These are phyloP conservation scores for Stylosanthes scabra DNA, from an alignment of 331 rosid species.

Conservation along the genomic window DNA sequence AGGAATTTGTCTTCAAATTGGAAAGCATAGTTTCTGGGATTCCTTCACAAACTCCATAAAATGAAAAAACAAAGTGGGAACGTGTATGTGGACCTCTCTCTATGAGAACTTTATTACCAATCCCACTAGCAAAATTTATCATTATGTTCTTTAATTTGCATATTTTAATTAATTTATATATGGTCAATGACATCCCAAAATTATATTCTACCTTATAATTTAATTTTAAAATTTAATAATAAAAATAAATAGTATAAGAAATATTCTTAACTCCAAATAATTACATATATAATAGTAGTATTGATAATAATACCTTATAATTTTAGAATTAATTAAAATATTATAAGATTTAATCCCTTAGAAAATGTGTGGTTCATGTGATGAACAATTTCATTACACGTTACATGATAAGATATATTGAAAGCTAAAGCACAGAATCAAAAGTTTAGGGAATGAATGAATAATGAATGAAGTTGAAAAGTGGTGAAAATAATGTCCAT, in stretches of 20 bases:
- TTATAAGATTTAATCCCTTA: background rate
- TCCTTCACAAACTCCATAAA: conserved; percentile 47
- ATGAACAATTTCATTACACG: conserved; percentile 43
- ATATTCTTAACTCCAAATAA: too few relatives aligned
- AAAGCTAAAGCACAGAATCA: conserved; percentile 9
- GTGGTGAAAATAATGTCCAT: background rate
- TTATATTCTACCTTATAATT: conserved; percentile 11
- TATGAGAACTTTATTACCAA: conserved; percentile 24
- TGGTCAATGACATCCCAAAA: conserved; percentile 48
- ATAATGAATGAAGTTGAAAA: conserved; percentile 20
- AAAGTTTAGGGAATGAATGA: conserved; percentile 40
- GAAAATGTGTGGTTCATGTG: conserved; percentile 25
- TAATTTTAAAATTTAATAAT: background rate
- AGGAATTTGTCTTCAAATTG: conserved; percentile 44
- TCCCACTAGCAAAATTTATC: conserved; percentile 45
- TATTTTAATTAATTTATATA: background rate
- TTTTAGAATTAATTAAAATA: background rate
- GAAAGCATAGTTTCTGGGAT: conserved; percentile 58
- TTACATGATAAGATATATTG: conserved; percentile 25
- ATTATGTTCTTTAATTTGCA: conserved; percentile 40
- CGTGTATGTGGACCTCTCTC: conserved; percentile 51
- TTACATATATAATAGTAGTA: too few relatives aligned
- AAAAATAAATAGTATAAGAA: too few relatives aligned
- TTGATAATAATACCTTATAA: too few relatives aligned
- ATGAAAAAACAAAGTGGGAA: conserved; percentile 54